Conservation (phyloP, 352 stramenopile species). For the Phytophthora sojae region DNA sequence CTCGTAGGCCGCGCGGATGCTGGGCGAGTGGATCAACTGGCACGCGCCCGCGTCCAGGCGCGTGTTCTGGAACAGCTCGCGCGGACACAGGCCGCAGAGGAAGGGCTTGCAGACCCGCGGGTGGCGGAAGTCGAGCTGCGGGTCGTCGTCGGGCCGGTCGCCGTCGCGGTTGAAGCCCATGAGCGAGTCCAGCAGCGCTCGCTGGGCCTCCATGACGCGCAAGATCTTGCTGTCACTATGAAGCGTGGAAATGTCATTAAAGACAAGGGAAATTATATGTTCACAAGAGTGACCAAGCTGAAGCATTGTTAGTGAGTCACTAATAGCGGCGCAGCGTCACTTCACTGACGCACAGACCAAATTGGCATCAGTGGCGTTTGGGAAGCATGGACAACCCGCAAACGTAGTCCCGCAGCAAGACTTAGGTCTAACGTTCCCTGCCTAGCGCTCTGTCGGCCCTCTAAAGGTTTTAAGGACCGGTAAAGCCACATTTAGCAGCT, state of each 20-base stretch:
- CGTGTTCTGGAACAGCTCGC: constrained; percentile 92
- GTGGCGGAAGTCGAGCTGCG: constrained; percentile 77
- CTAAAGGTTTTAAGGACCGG: no score
- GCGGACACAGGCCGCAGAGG: constrained; percentile 83
- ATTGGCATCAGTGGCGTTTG: no score
- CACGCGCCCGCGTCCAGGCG: constrained; percentile 88
- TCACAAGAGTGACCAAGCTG: neutral
- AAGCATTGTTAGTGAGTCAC: no score
- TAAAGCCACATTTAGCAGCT: no score
- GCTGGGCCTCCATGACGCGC: constrained; percentile 78
- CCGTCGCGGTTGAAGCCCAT: constrained; percentile 94
- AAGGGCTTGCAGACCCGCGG: constrained; percentile 82
- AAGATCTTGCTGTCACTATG: constrained; percentile 11
- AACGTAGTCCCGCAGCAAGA: no score
- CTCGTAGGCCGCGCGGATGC: constrained; percentile 73
- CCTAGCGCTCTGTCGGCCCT: no score
- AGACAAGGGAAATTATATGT: neutral
- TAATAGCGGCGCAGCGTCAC: no score
- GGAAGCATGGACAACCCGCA: no score
- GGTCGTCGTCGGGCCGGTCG: constrained; percentile 75
- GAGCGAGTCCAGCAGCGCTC: constrained; percentile 88
- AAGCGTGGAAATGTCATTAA: neutral
- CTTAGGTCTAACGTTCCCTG: no score
- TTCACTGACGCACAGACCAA: no score
- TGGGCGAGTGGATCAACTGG: constrained; percentile 71